Evolutionary conservation across 2,329 filamentous ascomycete genomes (phyloP), one percentile per base, ranked within the genome.

Genomic region (Hypoxylon sp.): DNA sequence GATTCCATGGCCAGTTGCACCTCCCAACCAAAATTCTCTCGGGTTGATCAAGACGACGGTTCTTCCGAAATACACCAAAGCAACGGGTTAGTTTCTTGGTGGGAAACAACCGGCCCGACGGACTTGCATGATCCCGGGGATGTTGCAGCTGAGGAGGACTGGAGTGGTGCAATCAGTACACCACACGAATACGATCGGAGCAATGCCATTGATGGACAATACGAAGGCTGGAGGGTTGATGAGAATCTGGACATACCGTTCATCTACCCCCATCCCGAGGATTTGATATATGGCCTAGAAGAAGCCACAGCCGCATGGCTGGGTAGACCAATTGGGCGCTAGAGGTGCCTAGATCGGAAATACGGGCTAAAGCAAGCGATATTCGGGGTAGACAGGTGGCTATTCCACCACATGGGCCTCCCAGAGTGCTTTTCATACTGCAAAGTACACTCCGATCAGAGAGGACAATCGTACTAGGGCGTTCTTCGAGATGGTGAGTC

Each of bases 281-380:
- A 44, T 44, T 44, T 22, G 17, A 17, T n/a, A 44, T 44, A 22
- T 14, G 39, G n/a, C 39, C 39, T 44, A 53, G 52, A 42, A 44
- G 35, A 19, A 42, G n/a, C 39, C 39, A n/a, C 17, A 19, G 39
- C 17, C 39, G 9, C 17, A 22, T 11, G 17, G 17, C 39, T 22
- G 17, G 17, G 17, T 44, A 17, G 8, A 44, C 39, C 39, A 44
- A 44, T 44, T 17, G 39, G 19, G 39, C 17, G 39, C 39, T 44
- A 44, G 39, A 44, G 39, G 39, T 44, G 39, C 39, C 19, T 44
- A 10, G 39, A 22, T 44, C 17, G 39, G 39, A 44, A 22, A 44
- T 44, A 22, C 22, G 39, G 39, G 39, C 17, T 10, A 9, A 44
- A 22, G 39, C 39, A 44, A 5, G 39, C 39, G 22, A 44, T 44